These are phyloP conservation scores for Dictyostelium firmibasis DNA, from an alignment of 78 protist species.

Conservation along the genomic window DNA sequence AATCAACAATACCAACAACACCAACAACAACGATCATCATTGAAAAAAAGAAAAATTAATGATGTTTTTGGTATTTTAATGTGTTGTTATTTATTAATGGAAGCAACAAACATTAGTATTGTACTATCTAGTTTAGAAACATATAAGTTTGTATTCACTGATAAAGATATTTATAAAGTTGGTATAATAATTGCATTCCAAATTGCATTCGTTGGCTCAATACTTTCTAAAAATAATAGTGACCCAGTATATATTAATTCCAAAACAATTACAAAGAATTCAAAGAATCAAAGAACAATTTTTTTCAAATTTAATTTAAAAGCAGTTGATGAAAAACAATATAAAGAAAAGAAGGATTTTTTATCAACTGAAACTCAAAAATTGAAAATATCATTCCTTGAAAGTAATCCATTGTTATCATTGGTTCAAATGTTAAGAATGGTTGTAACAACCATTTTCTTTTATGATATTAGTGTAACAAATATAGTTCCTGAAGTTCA, in stretches of 20 bases:
- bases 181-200: background rate
- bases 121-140: conserved; percentile 1
- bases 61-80: conserved; percentile 1
- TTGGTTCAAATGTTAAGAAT: background rate
- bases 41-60: background rate
- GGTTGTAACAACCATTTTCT: background rate
- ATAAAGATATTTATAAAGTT: background rate
- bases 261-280: background rate
- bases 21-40: background rate
- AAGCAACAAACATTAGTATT: background rate
- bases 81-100: conserved; percentile 6
- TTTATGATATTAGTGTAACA: background rate
- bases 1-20: too few species aligned
- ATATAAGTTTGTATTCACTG: background rate
- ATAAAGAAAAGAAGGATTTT: too few species aligned
- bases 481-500: background rate
- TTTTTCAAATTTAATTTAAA: too few species aligned
- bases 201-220: background rate
- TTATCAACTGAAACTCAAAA: too few species aligned
- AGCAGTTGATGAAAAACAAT: too few species aligned
- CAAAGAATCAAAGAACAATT: background rate
- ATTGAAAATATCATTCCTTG: background rate
- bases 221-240: background rate
- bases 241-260: background rate
- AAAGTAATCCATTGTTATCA: background rate